These are phyloP conservation scores for Marasmius fiardii DNA, from an alignment of 1,284 basidiomycete genomes.

Conservation along the genomic window DNA sequence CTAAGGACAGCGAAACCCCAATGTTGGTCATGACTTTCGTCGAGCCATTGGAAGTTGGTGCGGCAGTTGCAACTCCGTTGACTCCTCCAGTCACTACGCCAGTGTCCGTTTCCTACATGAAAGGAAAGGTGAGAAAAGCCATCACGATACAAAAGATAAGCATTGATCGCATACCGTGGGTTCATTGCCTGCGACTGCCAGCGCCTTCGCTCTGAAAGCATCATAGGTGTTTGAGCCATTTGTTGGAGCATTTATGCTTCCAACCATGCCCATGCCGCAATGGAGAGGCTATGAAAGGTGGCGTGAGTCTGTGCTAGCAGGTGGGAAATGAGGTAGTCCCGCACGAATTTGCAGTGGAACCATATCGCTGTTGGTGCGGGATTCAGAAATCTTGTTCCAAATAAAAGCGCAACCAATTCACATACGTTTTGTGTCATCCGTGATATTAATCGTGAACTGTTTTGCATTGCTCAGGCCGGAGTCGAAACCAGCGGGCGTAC, in stretches of 20 bases:
- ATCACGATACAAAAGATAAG: not conserved
- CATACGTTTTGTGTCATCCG: constrained; percentile 45
- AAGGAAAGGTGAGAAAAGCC: not conserved
- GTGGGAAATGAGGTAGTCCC: not conserved
- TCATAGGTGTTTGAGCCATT: constrained; percentile 54
- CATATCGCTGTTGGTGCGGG: constrained; percentile 43
- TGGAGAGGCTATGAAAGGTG: constrained; percentile 31
- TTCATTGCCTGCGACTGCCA: constrained; percentile 36
- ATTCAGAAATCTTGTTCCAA: constrained; percentile 9
- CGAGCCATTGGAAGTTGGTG: constrained; percentile 17
- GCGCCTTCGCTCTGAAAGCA: constrained; percentile 44
- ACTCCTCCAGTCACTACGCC: constrained; percentile 39
- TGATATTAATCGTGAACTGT: constrained; percentile 48
- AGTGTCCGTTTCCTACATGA: constrained; percentile 32
- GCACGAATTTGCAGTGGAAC: constrained; percentile 60
- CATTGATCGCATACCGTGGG: constrained; percentile 26
- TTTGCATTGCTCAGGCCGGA: constrained; percentile 39
- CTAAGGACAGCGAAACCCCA: constrained; percentile 19
- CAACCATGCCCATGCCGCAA: constrained; percentile 60
- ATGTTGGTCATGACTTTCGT: constrained; percentile 17
- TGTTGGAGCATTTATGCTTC: constrained; percentile 60
- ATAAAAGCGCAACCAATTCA: constrained; percentile 5
- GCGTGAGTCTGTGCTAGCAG: not conserved
- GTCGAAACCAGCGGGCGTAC: constrained; percentile 44
- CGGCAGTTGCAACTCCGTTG: constrained; percentile 35